Conservation (phyloP, 306 rosid species). For the Amphicarpaea edgeworthii region DNA sequence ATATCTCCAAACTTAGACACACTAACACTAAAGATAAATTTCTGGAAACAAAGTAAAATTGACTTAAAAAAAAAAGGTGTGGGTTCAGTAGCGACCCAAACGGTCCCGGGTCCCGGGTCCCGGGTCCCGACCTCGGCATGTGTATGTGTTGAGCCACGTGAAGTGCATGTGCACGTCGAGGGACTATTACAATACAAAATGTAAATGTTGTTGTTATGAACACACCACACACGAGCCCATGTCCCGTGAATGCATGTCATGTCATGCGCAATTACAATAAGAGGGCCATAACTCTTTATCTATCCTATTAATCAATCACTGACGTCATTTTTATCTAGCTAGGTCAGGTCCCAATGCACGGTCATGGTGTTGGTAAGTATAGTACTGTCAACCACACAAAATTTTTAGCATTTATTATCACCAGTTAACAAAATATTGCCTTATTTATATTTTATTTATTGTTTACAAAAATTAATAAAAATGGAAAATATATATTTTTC, state of each 20-base stretch:
- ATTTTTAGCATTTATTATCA: too few relatives aligned
- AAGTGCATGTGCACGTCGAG: conserved; percentile 60
- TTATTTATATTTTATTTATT: too few relatives aligned
- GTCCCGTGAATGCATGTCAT: conserved; percentile 55
- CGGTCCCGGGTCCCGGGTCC: too few relatives aligned
- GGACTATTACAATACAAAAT: conserved; percentile 21
- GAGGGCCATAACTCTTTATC: conserved; percentile 40
- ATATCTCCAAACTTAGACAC: conserved; percentile 38
- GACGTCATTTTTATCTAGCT: background rate
- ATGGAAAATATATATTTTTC: background rate
- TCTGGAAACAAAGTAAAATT: too few relatives aligned
- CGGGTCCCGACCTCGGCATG: conserved; percentile 71
- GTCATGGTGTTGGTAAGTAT: too few relatives aligned
- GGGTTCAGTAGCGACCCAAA: conserved; percentile 43
- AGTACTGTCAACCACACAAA: background rate
- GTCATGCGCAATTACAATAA: conserved; percentile 36
- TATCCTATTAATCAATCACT: conserved; percentile 2
- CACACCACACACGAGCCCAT: conserved; percentile 53
- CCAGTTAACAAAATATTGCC: too few relatives aligned
- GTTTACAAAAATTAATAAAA: background rate
- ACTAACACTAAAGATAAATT: too few relatives aligned
- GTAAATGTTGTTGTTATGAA: conserved; percentile 36
- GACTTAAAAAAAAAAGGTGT: background rate
- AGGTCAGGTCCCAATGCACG: too few relatives aligned
- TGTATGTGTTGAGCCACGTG: conserved; percentile 78